phyloP scores from a whole-genome alignment of 2,329 filamentous ascomycete species.

The Fusarium sp. region DNA sequence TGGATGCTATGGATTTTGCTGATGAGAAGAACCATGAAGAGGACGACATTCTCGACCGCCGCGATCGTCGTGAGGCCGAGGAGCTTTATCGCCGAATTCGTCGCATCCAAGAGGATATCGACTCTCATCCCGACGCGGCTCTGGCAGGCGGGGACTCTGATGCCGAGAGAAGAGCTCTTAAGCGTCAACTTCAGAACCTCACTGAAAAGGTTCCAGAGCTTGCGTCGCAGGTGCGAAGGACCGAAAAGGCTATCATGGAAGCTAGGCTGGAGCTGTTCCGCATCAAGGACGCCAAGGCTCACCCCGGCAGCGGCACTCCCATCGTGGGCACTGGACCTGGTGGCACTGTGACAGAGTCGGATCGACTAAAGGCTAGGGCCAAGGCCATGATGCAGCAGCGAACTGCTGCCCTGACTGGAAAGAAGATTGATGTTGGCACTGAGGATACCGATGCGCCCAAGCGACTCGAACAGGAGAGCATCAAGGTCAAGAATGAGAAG shows the following conservation, averaged over 20 bases:
- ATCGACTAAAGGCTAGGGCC: slow-evolving; percentile 92
- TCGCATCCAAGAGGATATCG: slow-evolving; percentile 93
- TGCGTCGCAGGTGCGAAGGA: slow-evolving; percentile 89
- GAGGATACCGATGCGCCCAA: slow-evolving; percentile 84
- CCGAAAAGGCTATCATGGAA: slow-evolving; percentile 93
- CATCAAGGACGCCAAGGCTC: slow-evolving; percentile 89
- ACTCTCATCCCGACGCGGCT: slow-evolving; percentile 82
- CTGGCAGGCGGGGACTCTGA: slow-evolving; percentile 81
- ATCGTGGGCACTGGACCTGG: slow-evolving; percentile 95
- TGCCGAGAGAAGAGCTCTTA: slow-evolving; percentile 85
- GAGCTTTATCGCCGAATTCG: slow-evolving; percentile 93
- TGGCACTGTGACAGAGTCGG: slow-evolving; percentile 89
- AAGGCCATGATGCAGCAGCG: slow-evolving; percentile 99
- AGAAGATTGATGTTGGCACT: slow-evolving; percentile 74
- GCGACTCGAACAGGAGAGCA: slow-evolving; percentile 88
- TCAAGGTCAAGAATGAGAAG: slow-evolving; percentile 82
- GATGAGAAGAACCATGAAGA: slow-evolving; percentile 91
- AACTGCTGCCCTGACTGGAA: slow-evolving; percentile 89
- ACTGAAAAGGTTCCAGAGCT: slow-evolving; percentile 92
- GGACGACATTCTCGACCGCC: slow-evolving; percentile 89
- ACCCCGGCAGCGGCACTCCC: slow-evolving; percentile 81
- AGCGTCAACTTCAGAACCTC: slow-evolving; percentile 87
- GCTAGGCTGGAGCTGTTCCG: slow-evolving; percentile 93
- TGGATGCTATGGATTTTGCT: slow-evolving; percentile 96
- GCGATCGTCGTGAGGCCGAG: slow-evolving; percentile 91